Base-by-base conservation (phyloP, 169 alveolate genomes). In the Ichthyophthirius multifiliis region DNA sequence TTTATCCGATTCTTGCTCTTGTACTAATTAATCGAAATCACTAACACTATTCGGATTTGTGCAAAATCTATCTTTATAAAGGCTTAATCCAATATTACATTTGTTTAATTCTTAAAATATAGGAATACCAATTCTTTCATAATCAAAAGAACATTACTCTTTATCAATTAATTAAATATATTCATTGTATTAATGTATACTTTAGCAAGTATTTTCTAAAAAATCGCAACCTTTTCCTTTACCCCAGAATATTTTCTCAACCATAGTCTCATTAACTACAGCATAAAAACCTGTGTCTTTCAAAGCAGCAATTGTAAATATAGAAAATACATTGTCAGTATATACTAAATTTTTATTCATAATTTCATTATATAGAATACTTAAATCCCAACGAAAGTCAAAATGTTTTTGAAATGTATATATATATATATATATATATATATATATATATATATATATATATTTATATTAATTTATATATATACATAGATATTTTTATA, bases 371-470 rank as follows among this genome's bases (percentile, higher is more conserved):
- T 64, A 67, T 23, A 89, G 15, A 18, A 78, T 35, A 46, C 84
- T 35, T 80, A 75, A 77, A 65, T 85, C 91, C 85, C 89, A 85
- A 74, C 85, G 91, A 4, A 83, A 62, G 12, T 84, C 87, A n/a
- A 81, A 87, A 41, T 85, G 74, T 27, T 83, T 86, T 16, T 62
- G 47, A 5, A 84, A 85, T 23, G 85, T 89, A 34, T 55, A 20
- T 55, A 20, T 47, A 20, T 27, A 27, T 55, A 2, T 4, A 20
- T 5, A 0, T 15, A 55, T 27, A 27, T n/a, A n/a, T n/a, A n/a
- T n/a, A n/a, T n/a, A n/a, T n/a, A n/a, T n/a, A n/a, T n/a, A n/a
- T n/a, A n/a, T n/a, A 27, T 4, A 47, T n/a, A n/a, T n/a, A n/a
- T n/a, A n/a, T n/a, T n/a, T n/a, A n/a, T n/a, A n/a, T n/a, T n/a